Percentiles rank a stretch among this genome's conserved stretches.
Evolutionary conservation across 2,329 filamentous ascomycete genomes (phyloP).

Genomic region (Penicillium aurantiogriseum): DNA sequence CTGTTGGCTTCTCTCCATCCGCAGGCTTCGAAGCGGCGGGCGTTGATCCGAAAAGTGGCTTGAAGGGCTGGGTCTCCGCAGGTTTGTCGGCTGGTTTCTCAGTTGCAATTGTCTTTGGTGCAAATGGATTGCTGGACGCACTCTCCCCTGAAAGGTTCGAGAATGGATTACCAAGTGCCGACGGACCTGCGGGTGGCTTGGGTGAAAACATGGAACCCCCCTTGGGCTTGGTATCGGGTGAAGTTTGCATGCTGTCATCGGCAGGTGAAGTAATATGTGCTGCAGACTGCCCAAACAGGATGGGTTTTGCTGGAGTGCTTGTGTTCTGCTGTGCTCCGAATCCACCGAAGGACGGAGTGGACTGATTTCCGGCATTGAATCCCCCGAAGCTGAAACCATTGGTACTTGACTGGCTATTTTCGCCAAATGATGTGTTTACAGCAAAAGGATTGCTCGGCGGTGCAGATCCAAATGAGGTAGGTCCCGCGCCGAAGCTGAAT

Average conservation of each 20-base stretch:
- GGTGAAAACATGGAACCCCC: conserved; percentile 3
- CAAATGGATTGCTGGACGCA: conserved; percentile 6
- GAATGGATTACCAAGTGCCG: conserved; percentile 10
- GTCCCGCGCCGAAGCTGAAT: conserved; percentile 17
- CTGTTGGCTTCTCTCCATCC: conserved; percentile 1
- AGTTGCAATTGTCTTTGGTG: conserved; percentile 1
- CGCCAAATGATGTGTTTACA: conserved; percentile 8
- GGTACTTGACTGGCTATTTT: conserved; percentile 3
- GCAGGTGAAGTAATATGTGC: conserved; percentile 10
- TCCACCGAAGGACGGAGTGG: conserved; percentile 12
- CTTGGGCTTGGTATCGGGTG: conserved; percentile 23
- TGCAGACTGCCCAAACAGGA: conserved; percentile 19
- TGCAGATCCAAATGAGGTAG: conserved; percentile 6
- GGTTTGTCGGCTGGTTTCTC: conserved; percentile 3
- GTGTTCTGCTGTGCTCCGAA: conserved; percentile 16
- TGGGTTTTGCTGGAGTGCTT: background rate
- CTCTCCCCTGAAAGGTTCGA: conserved; percentile 10
- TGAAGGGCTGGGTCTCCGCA: conserved; percentile 8
- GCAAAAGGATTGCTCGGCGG: conserved; percentile 19
- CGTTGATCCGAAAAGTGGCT: conserved; percentile 9
- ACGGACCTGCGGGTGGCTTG: conserved; percentile 4
- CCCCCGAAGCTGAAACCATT: conserved; percentile 12
- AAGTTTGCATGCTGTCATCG: conserved; percentile 26
- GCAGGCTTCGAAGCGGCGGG: conserved; percentile 2
- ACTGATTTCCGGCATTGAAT: conserved; percentile 7